Conservation (phyloP, 495 filamentous ascomycete species). For the Tuber umbilicatum region DNA sequence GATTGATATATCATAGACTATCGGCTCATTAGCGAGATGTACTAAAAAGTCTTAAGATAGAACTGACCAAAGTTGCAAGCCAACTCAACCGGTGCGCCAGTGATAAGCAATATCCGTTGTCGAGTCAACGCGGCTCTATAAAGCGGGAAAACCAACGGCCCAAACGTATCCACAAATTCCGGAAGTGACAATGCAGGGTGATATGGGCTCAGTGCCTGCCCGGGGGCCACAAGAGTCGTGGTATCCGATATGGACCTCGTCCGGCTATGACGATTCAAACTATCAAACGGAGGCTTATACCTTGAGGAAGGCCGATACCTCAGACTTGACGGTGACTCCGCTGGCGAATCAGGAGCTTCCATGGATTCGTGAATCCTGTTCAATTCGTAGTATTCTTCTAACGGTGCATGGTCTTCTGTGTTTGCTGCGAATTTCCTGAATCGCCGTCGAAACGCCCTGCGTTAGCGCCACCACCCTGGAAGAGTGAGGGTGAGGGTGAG, state of each 20-base stretch:
- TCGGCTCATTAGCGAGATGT: background rate
- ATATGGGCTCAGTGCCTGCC: slow-evolving; percentile 59
- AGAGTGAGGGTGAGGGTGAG: slow-evolving; percentile 35
- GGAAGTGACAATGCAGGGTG: slow-evolving; percentile 82
- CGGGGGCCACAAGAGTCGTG: slow-evolving; percentile 56
- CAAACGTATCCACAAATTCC: slow-evolving; percentile 70
- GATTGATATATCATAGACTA: slow-evolving; percentile 90
- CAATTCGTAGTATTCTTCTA: slow-evolving; percentile 75
- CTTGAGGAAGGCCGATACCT: slow-evolving; percentile 47
- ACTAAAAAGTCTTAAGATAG: background rate
- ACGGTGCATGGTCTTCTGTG: slow-evolving; percentile 50
- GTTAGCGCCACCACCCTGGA: slow-evolving; percentile 17
- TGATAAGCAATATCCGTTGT: slow-evolving; percentile 78
- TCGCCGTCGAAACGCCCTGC: background rate
- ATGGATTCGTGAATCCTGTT: slow-evolving; percentile 53
- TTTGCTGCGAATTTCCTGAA: slow-evolving; percentile 51
- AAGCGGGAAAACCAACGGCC: slow-evolving; percentile 82
- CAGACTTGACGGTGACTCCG: slow-evolving; percentile 50
- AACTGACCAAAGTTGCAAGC: slow-evolving; percentile 78
- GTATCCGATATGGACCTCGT: slow-evolving; percentile 58
- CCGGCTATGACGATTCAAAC: slow-evolving; percentile 47
- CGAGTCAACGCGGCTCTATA: slow-evolving; percentile 82
- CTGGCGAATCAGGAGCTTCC: slow-evolving; percentile 52
- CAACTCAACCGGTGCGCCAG: slow-evolving; percentile 73
- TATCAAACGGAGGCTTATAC: slow-evolving; percentile 32